Conservation (phyloP, 805 yeast genomes). For the Spathaspora hagerdaliae region DNA sequence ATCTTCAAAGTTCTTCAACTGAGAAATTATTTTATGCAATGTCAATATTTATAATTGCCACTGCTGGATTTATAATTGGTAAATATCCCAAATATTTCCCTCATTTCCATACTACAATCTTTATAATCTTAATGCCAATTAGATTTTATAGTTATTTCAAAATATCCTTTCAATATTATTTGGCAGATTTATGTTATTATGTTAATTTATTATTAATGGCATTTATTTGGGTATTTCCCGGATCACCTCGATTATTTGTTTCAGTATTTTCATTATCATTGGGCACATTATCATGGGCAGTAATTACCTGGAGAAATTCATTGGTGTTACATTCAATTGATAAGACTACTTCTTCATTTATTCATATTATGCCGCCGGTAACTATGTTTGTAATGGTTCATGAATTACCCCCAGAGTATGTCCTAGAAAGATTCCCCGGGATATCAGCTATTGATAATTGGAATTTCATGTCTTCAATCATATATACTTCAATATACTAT, state of each 20-base stretch:
- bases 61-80: constrained; percentile 75
- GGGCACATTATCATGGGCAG: constrained; percentile 92
- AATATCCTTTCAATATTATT: constrained; percentile 73
- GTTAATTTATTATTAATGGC: constrained; percentile 68
- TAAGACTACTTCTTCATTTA: constrained; percentile 86
- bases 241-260: constrained; percentile 66
- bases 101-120: constrained; percentile 60
- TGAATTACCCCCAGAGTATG: constrained; percentile 52
- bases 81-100: constrained; percentile 75
- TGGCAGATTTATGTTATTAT: constrained; percentile 92
- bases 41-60: constrained; percentile 63
- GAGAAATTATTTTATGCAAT: constrained; percentile 82
- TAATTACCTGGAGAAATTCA: constrained; percentile 93
- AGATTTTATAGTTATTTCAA: constrained; percentile 80
- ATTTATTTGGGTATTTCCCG: constrained; percentile 81
- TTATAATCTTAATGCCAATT: constrained; percentile 71
- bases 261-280: constrained; percentile 82
- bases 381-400: constrained; percentile 85
- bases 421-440: constrained; percentile 71
- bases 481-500: constrained; percentile 78
- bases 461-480: constrained; percentile 65
- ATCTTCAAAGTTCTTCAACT: constrained; percentile 31
- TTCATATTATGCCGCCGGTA: constrained; percentile 87
- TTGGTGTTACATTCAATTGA: constrained; percentile 88
- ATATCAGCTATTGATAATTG: constrained; percentile 62